Base-by-base conservation (phyloP, 208 protist genomes). In the Borovskyia barvae region DNA sequence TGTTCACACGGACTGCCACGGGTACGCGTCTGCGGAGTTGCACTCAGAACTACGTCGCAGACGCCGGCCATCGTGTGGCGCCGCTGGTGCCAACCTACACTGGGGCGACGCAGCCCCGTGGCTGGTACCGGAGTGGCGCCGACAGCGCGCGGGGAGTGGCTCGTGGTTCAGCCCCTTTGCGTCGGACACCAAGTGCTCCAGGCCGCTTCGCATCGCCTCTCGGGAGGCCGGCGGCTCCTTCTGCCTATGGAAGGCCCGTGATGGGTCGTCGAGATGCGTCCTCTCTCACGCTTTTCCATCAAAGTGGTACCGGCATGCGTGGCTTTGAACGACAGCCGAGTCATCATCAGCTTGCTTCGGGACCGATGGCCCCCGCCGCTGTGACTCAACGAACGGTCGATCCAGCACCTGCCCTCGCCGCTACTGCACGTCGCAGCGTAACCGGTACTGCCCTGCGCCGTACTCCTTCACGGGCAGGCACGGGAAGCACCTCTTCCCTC, bases 1-100 rank as follows among this genome's bases (percentile, higher is more conserved):
- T 40, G n/a, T 65, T 76, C 28, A 53, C 48, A 28, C 70, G 70
- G 39, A 76, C 70, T 12, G 57, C 70, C 20, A 77, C 71, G 3
- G 64, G 64, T 22, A 71, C 64, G 15, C 36, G 53, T 14, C 22
- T 71, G 2, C 25, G 30, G 0, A 26, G 28, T n/a, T 39, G 60
- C 3, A 41, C 7, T 7, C 50, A n/a, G n/a, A n/a, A 5, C 35
- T 12, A 8, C 11, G n/a, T 11, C 2, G 12, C 52, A 24, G 26
- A 7, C 20, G 39, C 36, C 26, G 24, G 14, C 36, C 8, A 3
- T 4, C 19, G 11, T 32, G 35, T 46, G 52, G 29, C 22, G 26
- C 36, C 5, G 12, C 14, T 39, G 37, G 9, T 30, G 15, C 26
- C n/a, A 24, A 11, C 37, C 33, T 8, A 39, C 39, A 8, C 25